Conservation (phyloP, 306 rosid genomes). For the Myrica gale region DNA sequence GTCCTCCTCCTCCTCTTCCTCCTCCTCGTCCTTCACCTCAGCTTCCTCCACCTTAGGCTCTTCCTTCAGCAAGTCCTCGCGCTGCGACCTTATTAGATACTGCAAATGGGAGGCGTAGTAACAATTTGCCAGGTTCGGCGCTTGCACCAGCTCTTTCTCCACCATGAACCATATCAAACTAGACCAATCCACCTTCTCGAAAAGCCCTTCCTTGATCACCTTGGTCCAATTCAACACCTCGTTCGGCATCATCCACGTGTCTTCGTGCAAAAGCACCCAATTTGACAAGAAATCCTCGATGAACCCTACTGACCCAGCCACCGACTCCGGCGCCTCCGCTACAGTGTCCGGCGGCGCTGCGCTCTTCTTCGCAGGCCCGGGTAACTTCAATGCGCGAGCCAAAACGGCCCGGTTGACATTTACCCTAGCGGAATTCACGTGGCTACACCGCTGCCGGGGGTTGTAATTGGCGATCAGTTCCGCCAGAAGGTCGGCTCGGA, state of each 20-base stretch:
- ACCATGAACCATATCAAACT: constrained; percentile 75
- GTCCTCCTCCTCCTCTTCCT: constrained; percentile 37
- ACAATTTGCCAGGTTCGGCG: constrained; percentile 49
- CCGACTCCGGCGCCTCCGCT: constrained; percentile 25
- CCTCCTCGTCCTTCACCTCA: constrained; percentile 28
- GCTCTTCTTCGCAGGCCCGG: constrained; percentile 59
- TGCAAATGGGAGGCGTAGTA: constrained; percentile 90
- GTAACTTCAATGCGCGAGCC: constrained; percentile 71
- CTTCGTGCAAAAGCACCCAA: constrained; percentile 87
- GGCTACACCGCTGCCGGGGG: constrained; percentile 31
- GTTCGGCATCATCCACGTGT: constrained; percentile 51
- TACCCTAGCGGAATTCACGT: constrained; percentile 48
- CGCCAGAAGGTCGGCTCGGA: constrained; percentile 59
- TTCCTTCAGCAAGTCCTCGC: constrained; percentile 45
- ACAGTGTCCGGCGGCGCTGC: constrained; percentile 22
- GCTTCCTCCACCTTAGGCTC: constrained; percentile 33
- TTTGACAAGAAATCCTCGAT: constrained; percentile 54
- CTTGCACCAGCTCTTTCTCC: constrained; percentile 64
- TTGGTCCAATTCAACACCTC: constrained; percentile 44
- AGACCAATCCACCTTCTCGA: constrained; percentile 79
- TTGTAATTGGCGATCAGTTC: constrained; percentile 57
- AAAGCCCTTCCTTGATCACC: constrained; percentile 55
- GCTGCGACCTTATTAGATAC: constrained; percentile 59
- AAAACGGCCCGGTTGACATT: constrained; percentile 63
- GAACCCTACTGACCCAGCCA: constrained; percentile 50